These are phyloP conservation scores for Leptodermis oblonga DNA, from an alignment of 257 asterid species.

Conservation along the genomic window DNA sequence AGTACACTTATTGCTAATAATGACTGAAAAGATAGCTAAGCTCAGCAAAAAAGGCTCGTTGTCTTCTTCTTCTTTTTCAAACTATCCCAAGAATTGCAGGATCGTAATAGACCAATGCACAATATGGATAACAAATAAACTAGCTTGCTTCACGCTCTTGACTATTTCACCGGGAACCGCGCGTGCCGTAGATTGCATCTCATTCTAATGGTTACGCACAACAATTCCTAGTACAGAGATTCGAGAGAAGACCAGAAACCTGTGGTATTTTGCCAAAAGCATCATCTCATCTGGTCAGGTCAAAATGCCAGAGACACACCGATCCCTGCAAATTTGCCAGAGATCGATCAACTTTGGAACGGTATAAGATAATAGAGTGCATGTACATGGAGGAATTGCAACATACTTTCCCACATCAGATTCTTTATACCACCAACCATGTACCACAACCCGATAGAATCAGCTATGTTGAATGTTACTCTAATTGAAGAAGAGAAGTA, in stretches of 20 bases:
- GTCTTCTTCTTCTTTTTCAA: neutral
- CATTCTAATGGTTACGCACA: neutral
- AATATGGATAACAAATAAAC: too few species aligned
- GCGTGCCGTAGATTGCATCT: neutral
- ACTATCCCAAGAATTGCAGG: neutral
- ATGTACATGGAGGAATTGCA: neutral
- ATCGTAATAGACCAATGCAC: too few species aligned
- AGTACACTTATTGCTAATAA: neutral
- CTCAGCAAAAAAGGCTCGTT: neutral
- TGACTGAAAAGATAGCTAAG: neutral
- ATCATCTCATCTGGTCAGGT: neutral
- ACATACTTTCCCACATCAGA: neutral
- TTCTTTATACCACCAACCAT: neutral
- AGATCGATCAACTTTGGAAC: neutral
- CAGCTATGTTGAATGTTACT: neutral
- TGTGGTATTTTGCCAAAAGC: neutral
- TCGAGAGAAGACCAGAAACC: neutral
- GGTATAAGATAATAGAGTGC: neutral
- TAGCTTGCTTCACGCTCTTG: neutral
- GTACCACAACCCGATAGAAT: neutral
- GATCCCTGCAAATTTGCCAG: neutral
- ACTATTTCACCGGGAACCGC: neutral
- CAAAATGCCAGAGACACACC: neutral
- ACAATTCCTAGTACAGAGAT: neutral
- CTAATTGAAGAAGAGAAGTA: conserved; percentile 1